Conservation (phyloP, 805 yeast genomes). For the Torulaspora indica region DNA sequence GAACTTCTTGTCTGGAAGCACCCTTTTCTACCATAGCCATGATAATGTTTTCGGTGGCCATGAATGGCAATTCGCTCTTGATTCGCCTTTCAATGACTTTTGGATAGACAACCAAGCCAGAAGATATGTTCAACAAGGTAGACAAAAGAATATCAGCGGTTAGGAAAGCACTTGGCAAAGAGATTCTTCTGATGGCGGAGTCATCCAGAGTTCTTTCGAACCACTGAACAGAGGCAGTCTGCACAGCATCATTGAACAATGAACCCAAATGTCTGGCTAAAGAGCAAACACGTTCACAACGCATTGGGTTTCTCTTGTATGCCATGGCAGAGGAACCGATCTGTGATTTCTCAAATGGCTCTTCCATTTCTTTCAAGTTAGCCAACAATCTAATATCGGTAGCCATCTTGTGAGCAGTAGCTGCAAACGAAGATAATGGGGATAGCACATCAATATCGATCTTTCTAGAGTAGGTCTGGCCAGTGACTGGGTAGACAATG, state of each 20-base stretch:
- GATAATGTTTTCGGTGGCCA: slow-evolving; percentile 98
- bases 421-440: slow-evolving; percentile 92
- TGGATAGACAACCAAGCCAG: slow-evolving; percentile 96
- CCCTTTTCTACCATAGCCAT: slow-evolving; percentile 99
- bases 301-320: slow-evolving; percentile 98
- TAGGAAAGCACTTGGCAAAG: slow-evolving; percentile 92
- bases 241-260: slow-evolving; percentile 85
- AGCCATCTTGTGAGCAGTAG: slow-evolving; percentile 95
- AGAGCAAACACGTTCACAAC: slow-evolving; percentile 98
- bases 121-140: slow-evolving; percentile 84
- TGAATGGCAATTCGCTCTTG: slow-evolving; percentile 90
- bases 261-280: slow-evolving; percentile 93
- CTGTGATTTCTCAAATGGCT: slow-evolving; percentile 97
- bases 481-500: slow-evolving; percentile 94
- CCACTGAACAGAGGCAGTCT: slow-evolving; percentile 98
- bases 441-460: slow-evolving; percentile 91
- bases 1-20: slow-evolving; percentile 96
- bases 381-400: slow-evolving; percentile 95
- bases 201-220: slow-evolving; percentile 98
- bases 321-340: slow-evolving; percentile 99
- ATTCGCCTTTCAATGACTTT: slow-evolving; percentile 98
- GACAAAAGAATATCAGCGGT: slow-evolving; percentile 91
- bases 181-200: slow-evolving; percentile 95
- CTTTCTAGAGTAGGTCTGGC: slow-evolving; percentile 98
- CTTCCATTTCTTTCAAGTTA: slow-evolving; percentile 94